Base-by-base conservation (phyloP, 1,284 basidiomycete species). In the Marasmius fiardii region DNA sequence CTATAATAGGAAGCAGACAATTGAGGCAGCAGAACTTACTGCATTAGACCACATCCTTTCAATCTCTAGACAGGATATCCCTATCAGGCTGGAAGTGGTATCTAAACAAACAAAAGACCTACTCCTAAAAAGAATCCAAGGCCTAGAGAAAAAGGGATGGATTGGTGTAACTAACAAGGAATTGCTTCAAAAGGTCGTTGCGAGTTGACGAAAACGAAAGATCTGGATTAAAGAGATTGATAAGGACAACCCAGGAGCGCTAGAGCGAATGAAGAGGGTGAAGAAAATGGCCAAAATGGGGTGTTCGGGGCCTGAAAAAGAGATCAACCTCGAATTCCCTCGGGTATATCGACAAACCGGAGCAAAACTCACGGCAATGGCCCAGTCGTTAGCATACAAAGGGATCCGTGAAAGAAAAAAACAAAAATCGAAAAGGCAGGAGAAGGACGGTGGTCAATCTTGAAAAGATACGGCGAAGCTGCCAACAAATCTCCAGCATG, bases 371-470 rank as follows among this genome's bases (percentile, higher is more conserved):
- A 10, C 26, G 2, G 3, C 7, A 3, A 20, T 45, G 4, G 24
- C 44, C 20, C 44, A 45, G 16, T 3, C 20, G 1, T 2, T 20
- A 24, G 44, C 44, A 23, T 45, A 45, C 43, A 33, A 33, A 16
- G 26, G 43, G 18, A 39, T 43, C 6, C 2, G 39, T 3, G 43
- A 47, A 47, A n/a, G 8, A 26, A 5, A 45, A 23, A 12, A 26
- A 5, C 1, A 10, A 31, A 12, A 28, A 20, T 3, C 10, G 20
- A 2, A 23, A 31, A 34, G 31, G 12, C 3, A 21, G 48, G 7
- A 3, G 12, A 21, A 3, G 48, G 3, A 33, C 48, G 31, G 59
- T 49, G 0, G 24, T 6, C 4, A 54, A 57, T n/a, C 41, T 62
- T 8, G 53, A 49, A 0, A 53, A 50, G 23, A 53, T 57, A 2